A percentile compares a stretch with the other conserved stretches of the same genome.
phyloP scores from a whole-genome alignment of 78 protist genomes.

The Protostelium mycophagum region DNA sequence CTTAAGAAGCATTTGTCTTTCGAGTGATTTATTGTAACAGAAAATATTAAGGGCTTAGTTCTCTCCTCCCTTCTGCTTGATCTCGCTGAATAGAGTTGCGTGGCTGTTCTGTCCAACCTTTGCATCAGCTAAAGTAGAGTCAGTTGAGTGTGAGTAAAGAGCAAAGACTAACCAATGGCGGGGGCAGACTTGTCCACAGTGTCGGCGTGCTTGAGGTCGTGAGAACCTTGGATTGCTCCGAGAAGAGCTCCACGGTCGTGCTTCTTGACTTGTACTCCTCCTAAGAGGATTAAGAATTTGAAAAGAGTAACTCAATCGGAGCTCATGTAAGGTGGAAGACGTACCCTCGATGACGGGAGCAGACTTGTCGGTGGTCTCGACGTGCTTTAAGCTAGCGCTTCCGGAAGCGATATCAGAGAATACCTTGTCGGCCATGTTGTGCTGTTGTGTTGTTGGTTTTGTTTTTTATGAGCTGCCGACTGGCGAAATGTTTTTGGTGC shows the following conservation, averaged over 20 bases:
- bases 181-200: constrained; percentile 31
- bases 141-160: too few relatives aligned
- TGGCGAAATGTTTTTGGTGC: too few relatives aligned
- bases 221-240: not conserved
- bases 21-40: not conserved
- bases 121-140: too few relatives aligned
- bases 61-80: not conserved
- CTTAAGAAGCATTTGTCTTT: too few relatives aligned
- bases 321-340: not conserved
- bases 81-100: not conserved
- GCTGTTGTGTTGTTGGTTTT: too few relatives aligned
- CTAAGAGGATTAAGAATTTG: too few relatives aligned
- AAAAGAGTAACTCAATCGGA: not conserved
- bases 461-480: too few relatives aligned
- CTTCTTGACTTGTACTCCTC: not conserved
- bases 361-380: not conserved
- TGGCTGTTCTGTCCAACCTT: not conserved
- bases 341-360: not conserved
- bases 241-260: not conserved
- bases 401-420: too few relatives aligned
- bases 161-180: constrained; percentile 13
- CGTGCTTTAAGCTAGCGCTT: not conserved
- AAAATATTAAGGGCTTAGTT: not conserved
- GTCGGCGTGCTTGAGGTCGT: constrained; percentile 25
- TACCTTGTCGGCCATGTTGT: too few relatives aligned